Base-by-base conservation (phyloP, 306 rosid species). In the Dalbergia cochinchinensis region DNA sequence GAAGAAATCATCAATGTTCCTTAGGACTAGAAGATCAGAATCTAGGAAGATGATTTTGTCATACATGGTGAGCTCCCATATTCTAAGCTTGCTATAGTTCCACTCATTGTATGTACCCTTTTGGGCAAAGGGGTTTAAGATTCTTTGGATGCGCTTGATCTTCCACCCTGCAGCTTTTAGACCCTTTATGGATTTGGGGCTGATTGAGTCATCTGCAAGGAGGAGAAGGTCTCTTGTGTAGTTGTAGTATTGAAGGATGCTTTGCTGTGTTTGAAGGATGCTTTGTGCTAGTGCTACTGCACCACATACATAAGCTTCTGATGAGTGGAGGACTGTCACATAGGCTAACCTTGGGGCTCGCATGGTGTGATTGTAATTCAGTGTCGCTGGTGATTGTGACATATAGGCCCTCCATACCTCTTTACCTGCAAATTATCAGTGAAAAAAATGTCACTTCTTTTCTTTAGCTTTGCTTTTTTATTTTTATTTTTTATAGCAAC, bases 251-350 rank as follows among this genome's bases (percentile, higher is more conserved):
- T 64, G 87, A 42, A 78, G 73, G 59, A 69, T 75, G 78, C 88
- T 81, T 54, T 84, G 18, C 37, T 62, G 14, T 6, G 88, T 82
- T 59, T 62, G 89, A 57, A 80, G 83, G 58, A 90, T 78, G 86
- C 97, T 92, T 51, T 88, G 95, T 7, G 94, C 97, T 54, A 92
- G 69, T n/a, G 92, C 85, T 8, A 90, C 85, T 58, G 97, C 97
- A 16, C 97, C 97, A 55, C 97, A 92, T 0, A 89, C 92, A 33
- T 92, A 90, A 0, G 91, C 87, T 78, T 92, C 97, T 60, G 97
- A 89, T 3, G 95, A 86, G 86, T 92, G 97, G 37, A 90, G 88
- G 47, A 90, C 47, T 53, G 97, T 90, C 13, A 73, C 95, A 47
- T 90, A 90, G 18, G 97, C 97, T 19, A 81, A 65, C 33, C 81